Base-by-base conservation (phyloP, 2,329 filamentous ascomycete species). In the Aspergillus cejpii region DNA sequence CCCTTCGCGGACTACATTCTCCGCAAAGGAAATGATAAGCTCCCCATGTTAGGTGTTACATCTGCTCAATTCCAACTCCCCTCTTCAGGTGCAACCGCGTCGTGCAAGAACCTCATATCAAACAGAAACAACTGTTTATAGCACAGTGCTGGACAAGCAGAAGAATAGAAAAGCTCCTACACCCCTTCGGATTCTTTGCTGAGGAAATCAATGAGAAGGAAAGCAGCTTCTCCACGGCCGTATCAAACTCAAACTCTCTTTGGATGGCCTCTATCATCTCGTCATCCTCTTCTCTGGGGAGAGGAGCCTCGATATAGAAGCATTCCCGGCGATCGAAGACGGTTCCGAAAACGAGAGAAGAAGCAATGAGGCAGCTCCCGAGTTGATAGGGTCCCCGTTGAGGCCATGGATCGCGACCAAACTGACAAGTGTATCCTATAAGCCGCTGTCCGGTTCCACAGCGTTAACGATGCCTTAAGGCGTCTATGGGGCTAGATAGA, bases 131-230 rank as follows among this genome's bases (percentile, higher is more conserved):
- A 11, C 28, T 24, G 24, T 19, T 40, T 11, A 37, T 43, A 11
- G 39, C 44, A 48, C 42, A 53, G 27, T 47, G 21, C 39, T 53
- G 51, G 26, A 53, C 49, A 17, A 51, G 44, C 14, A 49, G 51
- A 28, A 51, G 51, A 36, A 53, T 37, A n/a, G 46, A 48, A 38
- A 53, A 51, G n/a, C 37, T 20, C 33, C 49, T 38, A 34, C n/a
- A 36, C 26, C 8, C 41, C 50, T 19, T 40, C 40, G 8, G 29
- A 37, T 19, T 34, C 41, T 17, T 31, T 37, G 31, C 45, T 50
- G 26, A 39, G 14, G 37, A 36, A 21, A 54, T 54, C 26, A 54
- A 38, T 20, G 49, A 54, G 36, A 50, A 52, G 1, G 46, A 36
- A 24, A 52, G 40, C 12, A 54, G 47, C 36, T 50, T 42, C 34